A percentile compares a stretch with the other conserved stretches of the same genome.
Evolutionary conservation across 176 grass and related monocot genomes (phyloP).

Genomic region (Oryza longistaminata): DNA sequence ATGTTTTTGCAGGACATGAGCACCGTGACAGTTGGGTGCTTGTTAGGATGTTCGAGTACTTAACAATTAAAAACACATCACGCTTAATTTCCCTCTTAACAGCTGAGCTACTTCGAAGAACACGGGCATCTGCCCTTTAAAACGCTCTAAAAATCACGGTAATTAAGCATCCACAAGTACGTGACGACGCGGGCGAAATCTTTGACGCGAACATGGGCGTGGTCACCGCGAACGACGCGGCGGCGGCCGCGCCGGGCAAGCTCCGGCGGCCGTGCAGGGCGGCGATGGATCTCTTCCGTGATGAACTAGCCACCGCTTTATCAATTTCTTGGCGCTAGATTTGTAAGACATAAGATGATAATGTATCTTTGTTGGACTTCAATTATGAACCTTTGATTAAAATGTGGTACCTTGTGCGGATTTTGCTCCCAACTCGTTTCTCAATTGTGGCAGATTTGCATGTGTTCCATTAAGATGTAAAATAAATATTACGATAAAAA

Average conservation of each 20-base stretch:
- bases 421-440: too few relatives aligned
- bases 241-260: background rate
- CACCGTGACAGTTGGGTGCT: conserved; percentile 38
- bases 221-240: background rate
- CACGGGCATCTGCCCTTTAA: background rate
- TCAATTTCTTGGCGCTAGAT: too few relatives aligned
- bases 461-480: too few relatives aligned
- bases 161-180: conserved; percentile 20
- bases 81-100: conserved; percentile 33
- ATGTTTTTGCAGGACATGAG: background rate
- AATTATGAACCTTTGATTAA: too few relatives aligned
- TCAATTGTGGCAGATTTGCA: too few relatives aligned
- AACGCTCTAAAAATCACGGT: background rate
- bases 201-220: conserved; percentile 6
- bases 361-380: too few relatives aligned
- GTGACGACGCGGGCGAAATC: background rate
- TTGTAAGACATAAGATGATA: too few relatives aligned
- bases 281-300: too few relatives aligned
- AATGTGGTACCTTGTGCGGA: too few relatives aligned
- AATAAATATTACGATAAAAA: too few relatives aligned
- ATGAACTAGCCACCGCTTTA: too few relatives aligned
- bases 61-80: conserved; percentile 12
- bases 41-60: conserved; percentile 36
- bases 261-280: conserved; percentile 24
- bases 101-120: conserved; percentile 8